Percentiles rank a stretch among this genome's conserved stretches.
Conservation (phyloP, 192 early-diverging fungal species). For the Umbelopsis sp. region DNA sequence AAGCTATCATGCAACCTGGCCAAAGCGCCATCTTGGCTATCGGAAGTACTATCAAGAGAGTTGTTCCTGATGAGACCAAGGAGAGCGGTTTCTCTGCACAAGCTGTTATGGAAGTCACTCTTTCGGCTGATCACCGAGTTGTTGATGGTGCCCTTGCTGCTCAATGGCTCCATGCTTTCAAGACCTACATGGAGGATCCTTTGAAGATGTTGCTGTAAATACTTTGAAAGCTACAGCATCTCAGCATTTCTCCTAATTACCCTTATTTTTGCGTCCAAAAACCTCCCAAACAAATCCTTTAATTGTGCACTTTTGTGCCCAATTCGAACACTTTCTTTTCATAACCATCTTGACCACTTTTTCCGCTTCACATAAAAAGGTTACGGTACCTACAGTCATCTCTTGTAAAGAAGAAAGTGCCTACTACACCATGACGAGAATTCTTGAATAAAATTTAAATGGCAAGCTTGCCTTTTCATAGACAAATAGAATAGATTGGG, state of each 20-base stretch:
- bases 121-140: slow-evolving; percentile 89
- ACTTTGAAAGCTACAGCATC: neutral
- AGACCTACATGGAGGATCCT: slow-evolving; percentile 93
- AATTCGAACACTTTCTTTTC: neutral
- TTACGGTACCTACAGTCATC: slow-evolving; percentile 10
- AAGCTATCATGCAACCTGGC: slow-evolving; percentile 97
- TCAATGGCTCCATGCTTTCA: slow-evolving; percentile 88
- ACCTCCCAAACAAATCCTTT: neutral
- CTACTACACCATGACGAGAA: neutral
- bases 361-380: neutral
- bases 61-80: slow-evolving; percentile 61
- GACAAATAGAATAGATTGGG: neutral
- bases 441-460: neutral
- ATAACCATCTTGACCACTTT: neutral
- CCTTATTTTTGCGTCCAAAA: neutral
- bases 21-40: slow-evolving; percentile 93
- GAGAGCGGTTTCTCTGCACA: slow-evolving; percentile 72
- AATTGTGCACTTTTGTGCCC: neutral
- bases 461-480: slow-evolving; percentile 11
- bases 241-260: neutral
- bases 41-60: slow-evolving; percentile 76
- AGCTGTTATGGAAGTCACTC: slow-evolving; percentile 82
- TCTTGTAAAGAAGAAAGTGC: slow-evolving; percentile 10
- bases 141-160: slow-evolving; percentile 95
- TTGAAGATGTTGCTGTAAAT: slow-evolving; percentile 88